Percentiles rank a stretch among this genome's conserved stretches.
phyloP scores from a whole-genome alignment of 225 moss, liverwort and hornwort genomes.

The Ulota crispa region DNA sequence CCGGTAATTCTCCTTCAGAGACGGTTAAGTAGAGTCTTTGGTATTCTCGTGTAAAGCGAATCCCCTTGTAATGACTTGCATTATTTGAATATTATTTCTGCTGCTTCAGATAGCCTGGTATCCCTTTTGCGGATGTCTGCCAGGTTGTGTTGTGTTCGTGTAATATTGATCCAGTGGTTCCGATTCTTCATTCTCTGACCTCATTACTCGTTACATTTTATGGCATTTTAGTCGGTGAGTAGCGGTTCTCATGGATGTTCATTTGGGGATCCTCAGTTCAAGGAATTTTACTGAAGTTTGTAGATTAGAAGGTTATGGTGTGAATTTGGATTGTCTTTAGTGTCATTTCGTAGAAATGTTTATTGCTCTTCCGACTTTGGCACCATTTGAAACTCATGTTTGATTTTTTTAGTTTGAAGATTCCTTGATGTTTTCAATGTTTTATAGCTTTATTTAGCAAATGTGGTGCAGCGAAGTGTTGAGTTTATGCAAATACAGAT shows the following conservation, averaged over 20 bases:
- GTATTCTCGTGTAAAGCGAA: constrained; percentile 34
- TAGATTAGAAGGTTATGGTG: background rate
- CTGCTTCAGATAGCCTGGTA: constrained; percentile 28
- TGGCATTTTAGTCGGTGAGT: background rate
- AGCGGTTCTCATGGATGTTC: background rate
- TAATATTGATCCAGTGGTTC: background rate
- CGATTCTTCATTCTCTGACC: background rate
- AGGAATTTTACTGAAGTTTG: background rate
- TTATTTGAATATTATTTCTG: constrained; percentile 39
- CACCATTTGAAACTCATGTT: background rate
- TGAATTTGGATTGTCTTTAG: background rate
- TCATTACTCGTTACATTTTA: background rate
- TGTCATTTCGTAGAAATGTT: background rate
- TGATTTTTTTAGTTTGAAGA: background rate
- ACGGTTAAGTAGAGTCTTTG: constrained; percentile 7
- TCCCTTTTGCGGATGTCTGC: constrained; percentile 7
- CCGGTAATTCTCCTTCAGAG: constrained; percentile 20
- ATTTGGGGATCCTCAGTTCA: background rate
- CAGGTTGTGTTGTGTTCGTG: constrained; percentile 40
- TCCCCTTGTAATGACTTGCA: constrained; percentile 37
- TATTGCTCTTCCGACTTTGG: background rate
- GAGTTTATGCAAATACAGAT: too few species aligned
- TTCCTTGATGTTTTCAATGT: background rate
- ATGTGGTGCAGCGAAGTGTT: too few species aligned
- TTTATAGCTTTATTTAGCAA: too few species aligned